Evolutionary conservation across 2,329 filamentous ascomycete species (phyloP).

Genomic region (Botrytis fragariae): DNA sequence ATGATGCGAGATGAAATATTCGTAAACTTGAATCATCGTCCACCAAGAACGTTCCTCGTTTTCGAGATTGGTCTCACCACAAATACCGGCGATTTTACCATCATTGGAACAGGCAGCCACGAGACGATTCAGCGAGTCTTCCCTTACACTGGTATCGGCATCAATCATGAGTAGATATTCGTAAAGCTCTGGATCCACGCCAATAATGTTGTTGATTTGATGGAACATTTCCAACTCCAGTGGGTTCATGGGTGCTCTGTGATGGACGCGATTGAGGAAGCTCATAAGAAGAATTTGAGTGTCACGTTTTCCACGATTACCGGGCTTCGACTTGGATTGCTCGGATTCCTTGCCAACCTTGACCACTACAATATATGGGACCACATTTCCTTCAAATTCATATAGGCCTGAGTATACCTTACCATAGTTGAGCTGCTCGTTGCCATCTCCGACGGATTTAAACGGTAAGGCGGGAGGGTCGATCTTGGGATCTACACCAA

Average conservation of each 20-base stretch:
- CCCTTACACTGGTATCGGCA: conserved; percentile 89
- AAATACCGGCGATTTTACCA: conserved; percentile 94
- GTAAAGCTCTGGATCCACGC: conserved; percentile 94
- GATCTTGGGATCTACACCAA: conserved; percentile 94
- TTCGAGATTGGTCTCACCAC: conserved; percentile 91
- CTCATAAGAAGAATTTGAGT: conserved; percentile 94
- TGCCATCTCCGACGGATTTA: conserved; percentile 85
- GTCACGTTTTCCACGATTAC: conserved; percentile 97
- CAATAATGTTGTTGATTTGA: conserved; percentile 98
- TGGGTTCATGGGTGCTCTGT: conserved; percentile 90
- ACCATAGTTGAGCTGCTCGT: conserved; percentile 93
- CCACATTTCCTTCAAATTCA: conserved; percentile 95
- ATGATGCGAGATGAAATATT: conserved; percentile 99
- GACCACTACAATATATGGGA: conserved; percentile 92
- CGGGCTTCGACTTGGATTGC: conserved; percentile 84
- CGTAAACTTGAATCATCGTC: conserved; percentile 99
- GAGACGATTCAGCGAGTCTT: conserved; percentile 88
- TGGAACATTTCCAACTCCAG: conserved; percentile 98
- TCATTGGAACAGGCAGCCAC: conserved; percentile 92
- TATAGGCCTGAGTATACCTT: conserved; percentile 98
- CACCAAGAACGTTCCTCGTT: conserved; percentile 96
- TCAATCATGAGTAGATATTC: conserved; percentile 98
- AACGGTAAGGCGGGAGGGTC: conserved; percentile 93
- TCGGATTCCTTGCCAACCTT: conserved; percentile 98
- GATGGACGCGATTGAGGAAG: conserved; percentile 97